Evolutionary conservation across 768 basidiomycete species (phyloP), one percentile per base, ranked within the genome.

Genomic region (Podaxis pistillaris): DNA sequence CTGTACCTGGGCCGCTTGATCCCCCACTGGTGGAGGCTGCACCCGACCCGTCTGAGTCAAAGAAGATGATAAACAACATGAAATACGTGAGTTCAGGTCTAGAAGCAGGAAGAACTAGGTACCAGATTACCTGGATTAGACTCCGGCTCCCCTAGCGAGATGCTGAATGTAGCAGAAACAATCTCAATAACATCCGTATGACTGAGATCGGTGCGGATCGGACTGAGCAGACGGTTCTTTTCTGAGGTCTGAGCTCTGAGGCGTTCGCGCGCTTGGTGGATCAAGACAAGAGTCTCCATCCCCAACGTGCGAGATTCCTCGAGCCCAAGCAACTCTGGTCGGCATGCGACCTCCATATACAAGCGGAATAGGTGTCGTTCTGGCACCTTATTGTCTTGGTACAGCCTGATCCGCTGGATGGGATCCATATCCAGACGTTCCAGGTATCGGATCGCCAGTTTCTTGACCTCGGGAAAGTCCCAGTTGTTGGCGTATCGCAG

Each of bases 241-340:
- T 37, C 37, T 17, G n/a, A 36, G 22, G 37, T 4, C n/a, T 26
- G 60, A n/a, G 80, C 74, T 8, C 79, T 72, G 38, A 77, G 77
- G 55, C 71, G 73, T 63, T 90, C 89, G 1, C 88, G 79, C 2
- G 83, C 84, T 2, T 73, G 70, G 0, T 83, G 83, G n/a, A 90
- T 73, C 46, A 71, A 76, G 1, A 88, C 69, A 0, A 83, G 75
- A 0, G 85, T 86, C 40, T 86, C 82, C 68, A 86, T 49, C 66
- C 86, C 85, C 22, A 93, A 75, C 38, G 74, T 72, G 1, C 73
- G 69, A 37, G 83, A 86, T 61, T 91, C 91, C 7, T 77, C 77
- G 1, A 83, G 72, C 0, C 75, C 76, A 15, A 87, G 77, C 0
- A 87, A 79, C 36, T 57, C 62, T 15, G 33, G 19, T 1, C 62